Base-by-base conservation (phyloP, 345 rosid species). In the Erysimum cheiranthoides region DNA sequence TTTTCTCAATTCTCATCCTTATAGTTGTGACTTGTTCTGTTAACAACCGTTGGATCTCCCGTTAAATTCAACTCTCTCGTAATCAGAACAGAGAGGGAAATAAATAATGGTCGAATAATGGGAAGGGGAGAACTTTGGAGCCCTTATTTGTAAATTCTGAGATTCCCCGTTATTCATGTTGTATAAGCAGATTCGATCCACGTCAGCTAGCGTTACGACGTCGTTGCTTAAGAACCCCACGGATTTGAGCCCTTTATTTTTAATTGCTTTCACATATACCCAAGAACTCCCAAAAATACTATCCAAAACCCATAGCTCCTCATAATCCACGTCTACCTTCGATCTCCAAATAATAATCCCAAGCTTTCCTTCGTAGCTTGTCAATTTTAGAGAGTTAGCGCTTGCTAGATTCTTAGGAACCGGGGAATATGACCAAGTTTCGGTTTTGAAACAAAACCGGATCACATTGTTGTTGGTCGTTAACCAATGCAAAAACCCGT, bases 401-500 rank as follows among this genome's bases (percentile, higher is more conserved):
- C 17, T 56, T 3, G 28, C 35, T 56, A 69, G 34, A 4, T 31
- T 8, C 34, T 69, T 42, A 2, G 53, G 53, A 56, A 69, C 63
- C 17, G 31, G 17, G 2, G 25, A 8, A 28, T 36, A 2, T 4
- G 62, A 73, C 77, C 77, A 73, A 13, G 63, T 31, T 40, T 73
- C 56, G 40, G 71, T 63, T 53, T 63, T 6, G 13, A 63, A 57
- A 53, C 64, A 40, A 18, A n/a, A n/a, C n/a, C n/a, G n/a, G n/a
- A n/a, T n/a, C n/a, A n/a, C n/a, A n/a, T n/a, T n/a, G n/a, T n/a
- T 40, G 7, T 18, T 45, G 4, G 14, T 4, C 6, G 8, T 6
- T 1, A 54, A 40, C 77, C 71, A 73, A 57, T 73, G 71, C 18
- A 73, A 64, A 17, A 21, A 10, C 4, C 64, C 43, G 6, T 28